Evolutionary conservation across 495 filamentous ascomycete species (phyloP).

Genomic region (Letharia lupina): DNA sequence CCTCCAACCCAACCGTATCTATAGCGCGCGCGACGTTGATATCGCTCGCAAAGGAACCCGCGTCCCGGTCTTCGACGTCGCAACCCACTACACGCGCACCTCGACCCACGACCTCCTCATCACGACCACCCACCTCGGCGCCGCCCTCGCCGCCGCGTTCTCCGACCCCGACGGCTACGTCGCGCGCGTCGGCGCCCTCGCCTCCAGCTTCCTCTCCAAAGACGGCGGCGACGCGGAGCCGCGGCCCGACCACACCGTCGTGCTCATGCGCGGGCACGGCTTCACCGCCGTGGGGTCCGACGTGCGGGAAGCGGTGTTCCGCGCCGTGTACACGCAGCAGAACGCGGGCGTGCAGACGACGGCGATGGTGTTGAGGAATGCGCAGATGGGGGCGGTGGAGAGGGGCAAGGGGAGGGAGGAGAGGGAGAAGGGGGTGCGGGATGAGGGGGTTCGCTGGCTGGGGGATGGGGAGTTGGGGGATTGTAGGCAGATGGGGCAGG

Average conservation of each 20-base stretch:
- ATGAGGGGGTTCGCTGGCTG: neutral
- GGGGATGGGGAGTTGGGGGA: constrained; percentile 2
- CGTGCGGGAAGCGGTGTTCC: constrained; percentile 36
- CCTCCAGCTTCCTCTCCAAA: neutral
- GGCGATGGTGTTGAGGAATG: constrained; percentile 20
- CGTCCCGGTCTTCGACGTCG: neutral
- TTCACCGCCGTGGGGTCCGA: constrained; percentile 34
- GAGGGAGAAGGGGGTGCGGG: neutral
- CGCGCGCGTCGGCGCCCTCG: neutral
- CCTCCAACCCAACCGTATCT: no score
- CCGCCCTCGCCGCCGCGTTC: neutral
- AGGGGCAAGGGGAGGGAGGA: constrained; percentile 3
- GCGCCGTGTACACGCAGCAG: constrained; percentile 39
- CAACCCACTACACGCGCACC: neutral
- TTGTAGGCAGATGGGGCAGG: neutral
- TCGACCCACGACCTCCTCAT: neutral
- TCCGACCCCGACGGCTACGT: neutral
- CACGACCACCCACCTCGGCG: neutral
- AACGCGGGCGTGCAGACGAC: constrained; percentile 38
- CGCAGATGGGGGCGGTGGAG: neutral
- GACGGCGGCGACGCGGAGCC: neutral
- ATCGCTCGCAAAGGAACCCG: neutral
- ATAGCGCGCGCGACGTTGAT: no score
- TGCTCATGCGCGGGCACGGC: constrained; percentile 44
- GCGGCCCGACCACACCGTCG: constrained; percentile 23